Evolutionary conservation across 495 filamentous ascomycete genomes (phyloP).

Genomic region (Aspergillus egyptiacus): DNA sequence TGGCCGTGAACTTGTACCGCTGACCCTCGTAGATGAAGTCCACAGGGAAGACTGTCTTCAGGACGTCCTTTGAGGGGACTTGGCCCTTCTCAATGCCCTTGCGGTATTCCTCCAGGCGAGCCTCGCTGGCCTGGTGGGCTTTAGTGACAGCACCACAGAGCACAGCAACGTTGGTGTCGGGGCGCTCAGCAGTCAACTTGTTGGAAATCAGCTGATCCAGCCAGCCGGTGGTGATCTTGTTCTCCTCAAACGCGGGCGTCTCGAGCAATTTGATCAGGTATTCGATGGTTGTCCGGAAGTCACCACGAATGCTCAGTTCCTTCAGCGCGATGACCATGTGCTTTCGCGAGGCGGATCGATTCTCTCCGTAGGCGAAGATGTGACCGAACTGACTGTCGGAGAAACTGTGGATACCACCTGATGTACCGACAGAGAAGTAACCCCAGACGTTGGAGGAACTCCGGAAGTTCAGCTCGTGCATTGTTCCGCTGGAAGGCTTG

Average conservation of each 20-base stretch:
- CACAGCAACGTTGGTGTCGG: conserved; percentile 83
- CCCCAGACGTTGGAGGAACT: conserved; percentile 99
- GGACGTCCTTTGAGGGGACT: conserved; percentile 88
- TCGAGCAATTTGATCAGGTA: conserved; percentile 99
- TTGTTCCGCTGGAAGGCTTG: conserved; percentile 97
- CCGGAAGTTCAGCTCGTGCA: conserved; percentile 99
- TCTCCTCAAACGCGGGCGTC: conserved; percentile 96
- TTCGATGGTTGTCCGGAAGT: conserved; percentile 97
- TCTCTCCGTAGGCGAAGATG: conserved; percentile 99
- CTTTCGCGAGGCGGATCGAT: conserved; percentile 88
- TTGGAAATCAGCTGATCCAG: conserved; percentile 97
- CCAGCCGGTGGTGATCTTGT: conserved; percentile 99
- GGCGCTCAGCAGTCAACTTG: conserved; percentile 92
- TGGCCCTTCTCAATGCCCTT: conserved; percentile 93
- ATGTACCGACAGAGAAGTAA: conserved; percentile 98
- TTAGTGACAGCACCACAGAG: conserved; percentile 93
- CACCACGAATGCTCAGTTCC: conserved; percentile 98
- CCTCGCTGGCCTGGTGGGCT: conserved; percentile 88
- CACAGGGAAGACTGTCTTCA: conserved; percentile 96
- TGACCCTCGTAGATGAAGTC: conserved; percentile 98
- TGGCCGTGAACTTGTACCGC: conserved; percentile 98
- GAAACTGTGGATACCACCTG: conserved; percentile 97
- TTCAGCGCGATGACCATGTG: conserved; percentile 99
- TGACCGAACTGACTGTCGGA: conserved; percentile 99
- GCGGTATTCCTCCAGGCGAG: conserved; percentile 78